These are phyloP conservation scores for Pholiota adiposa DNA, from an alignment of 1,284 basidiomycete genomes.

Conservation along the genomic window DNA sequence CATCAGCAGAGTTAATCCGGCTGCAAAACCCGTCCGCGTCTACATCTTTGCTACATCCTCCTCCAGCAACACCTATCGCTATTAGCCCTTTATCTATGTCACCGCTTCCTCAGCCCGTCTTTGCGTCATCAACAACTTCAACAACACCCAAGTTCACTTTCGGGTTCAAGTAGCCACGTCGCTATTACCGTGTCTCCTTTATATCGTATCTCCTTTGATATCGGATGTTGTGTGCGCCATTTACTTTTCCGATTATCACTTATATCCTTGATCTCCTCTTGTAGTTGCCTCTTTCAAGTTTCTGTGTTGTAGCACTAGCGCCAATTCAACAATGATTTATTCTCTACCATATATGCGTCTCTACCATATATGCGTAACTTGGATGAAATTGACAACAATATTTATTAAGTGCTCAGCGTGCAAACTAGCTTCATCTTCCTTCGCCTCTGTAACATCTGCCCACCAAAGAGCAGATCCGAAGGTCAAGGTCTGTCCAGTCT, in stretches of 20 bases:
- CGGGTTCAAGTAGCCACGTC: conserved; percentile 17
- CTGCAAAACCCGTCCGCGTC: conserved; percentile 2
- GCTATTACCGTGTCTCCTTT: not conserved
- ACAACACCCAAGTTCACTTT: conserved; percentile 24
- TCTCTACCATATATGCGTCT: not conserved
- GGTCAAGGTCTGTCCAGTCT: no score
- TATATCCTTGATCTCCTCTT: not conserved
- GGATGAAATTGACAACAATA: no score
- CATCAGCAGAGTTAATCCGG: conserved; percentile 33
- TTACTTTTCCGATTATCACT: not conserved
- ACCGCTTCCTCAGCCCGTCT: conserved; percentile 11
- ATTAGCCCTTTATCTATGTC: conserved; percentile 1
- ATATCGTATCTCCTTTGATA: not conserved
- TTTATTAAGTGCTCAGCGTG: no score
- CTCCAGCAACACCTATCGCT: not conserved
- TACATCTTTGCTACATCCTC: not conserved
- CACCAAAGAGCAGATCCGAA: no score
- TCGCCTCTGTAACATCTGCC: no score
- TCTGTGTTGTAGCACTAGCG: not conserved
- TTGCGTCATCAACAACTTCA: conserved; percentile 5
- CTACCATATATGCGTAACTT: no score
- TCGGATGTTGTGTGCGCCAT: not conserved
- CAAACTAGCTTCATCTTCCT: no score
- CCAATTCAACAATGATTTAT: not conserved
- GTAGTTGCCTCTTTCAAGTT: not conserved